Conservation (phyloP, 169 alveolate species). For the Plasmodium coatneyi region DNA sequence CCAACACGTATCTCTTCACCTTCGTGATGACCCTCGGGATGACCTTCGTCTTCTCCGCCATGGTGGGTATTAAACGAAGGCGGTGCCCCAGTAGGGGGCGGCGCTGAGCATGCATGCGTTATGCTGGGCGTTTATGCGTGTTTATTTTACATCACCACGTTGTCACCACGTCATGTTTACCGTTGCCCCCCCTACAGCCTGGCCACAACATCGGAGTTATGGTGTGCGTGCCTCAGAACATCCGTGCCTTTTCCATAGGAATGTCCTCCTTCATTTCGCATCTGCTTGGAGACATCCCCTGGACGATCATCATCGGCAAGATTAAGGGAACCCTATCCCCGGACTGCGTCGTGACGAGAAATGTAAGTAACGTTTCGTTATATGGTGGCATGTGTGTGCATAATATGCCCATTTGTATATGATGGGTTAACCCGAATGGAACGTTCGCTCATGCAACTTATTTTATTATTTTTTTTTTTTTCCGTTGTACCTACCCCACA, state of each 20-base stretch:
- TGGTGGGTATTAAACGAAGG: background rate
- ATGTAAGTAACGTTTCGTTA: conserved; percentile 25
- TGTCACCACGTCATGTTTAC: background rate
- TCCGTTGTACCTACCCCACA: background rate
- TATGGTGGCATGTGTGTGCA: background rate
- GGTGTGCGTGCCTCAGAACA: conserved; percentile 41
- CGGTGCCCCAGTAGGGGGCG: background rate
- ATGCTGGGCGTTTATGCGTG: background rate
- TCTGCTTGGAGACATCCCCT: conserved; percentile 70
- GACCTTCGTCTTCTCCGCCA: conserved; percentile 27
- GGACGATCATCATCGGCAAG: conserved; percentile 52
- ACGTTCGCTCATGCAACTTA: background rate
- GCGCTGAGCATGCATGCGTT: background rate
- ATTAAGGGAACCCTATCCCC: conserved; percentile 63
- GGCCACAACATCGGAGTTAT: conserved; percentile 46
- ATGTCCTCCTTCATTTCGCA: conserved; percentile 56
- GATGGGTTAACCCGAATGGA: background rate
- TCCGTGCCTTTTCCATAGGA: conserved; percentile 54
- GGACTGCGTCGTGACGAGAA: conserved; percentile 52
- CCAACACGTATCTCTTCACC: conserved; percentile 10
- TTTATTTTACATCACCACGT: background rate
- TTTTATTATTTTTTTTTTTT: background rate
- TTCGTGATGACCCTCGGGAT: conserved; percentile 29
- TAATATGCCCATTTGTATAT: background rate
- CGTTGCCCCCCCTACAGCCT: background rate